Evolutionary conservation across 176 grass and related monocot species (phyloP), one percentile per base, ranked within the genome.

Genomic region (Zea mays): DNA sequence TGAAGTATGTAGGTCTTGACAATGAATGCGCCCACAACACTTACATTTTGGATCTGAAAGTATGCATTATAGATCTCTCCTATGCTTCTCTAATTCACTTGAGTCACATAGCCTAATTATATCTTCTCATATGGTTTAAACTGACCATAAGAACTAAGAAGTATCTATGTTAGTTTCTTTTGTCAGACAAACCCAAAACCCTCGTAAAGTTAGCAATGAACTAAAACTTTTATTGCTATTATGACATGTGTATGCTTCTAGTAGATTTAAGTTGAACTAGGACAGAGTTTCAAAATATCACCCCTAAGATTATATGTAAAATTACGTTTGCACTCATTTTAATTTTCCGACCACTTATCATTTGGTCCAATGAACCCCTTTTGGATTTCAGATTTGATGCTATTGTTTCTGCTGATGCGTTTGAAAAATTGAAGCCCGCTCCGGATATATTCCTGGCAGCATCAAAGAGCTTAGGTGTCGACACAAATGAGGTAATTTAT

Each of bases 401-500:
- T 37, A 98, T 98, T 80, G 87, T 92, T 72, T 98, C 96, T 78
- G 96, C 96, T 50, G 89, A 98, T 81, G 96, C 83, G 55, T 98
- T 98, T 76, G 85, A 98, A 90, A 94, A 94, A 74, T 81, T 94
- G 85, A 98, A 98, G 78, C 96, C 96, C 37, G 87, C 96, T 78
- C 96, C 96, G 0, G 96, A 98, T 85, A 98, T 98, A 83, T 98
- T 98, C 57, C 82, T 98, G 64, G 79, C 96, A 77, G 89, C 96
- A 83, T 94, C 92, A 84, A 95, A 90, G 84, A 85, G 69, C 71
- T 86, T 98, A 80, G 74, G 58, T 20, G 49, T 90, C 58, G 66
- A 77, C 33, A 85, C 83, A 38, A 75, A 62, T 72, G 85, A 98
- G 96, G 96, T 98, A 94, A 88, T 59, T 68, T 71, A 51, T 83